Conservation (phyloP, 352 stramenopile species). For the Halophytophthora polymorphica region DNA sequence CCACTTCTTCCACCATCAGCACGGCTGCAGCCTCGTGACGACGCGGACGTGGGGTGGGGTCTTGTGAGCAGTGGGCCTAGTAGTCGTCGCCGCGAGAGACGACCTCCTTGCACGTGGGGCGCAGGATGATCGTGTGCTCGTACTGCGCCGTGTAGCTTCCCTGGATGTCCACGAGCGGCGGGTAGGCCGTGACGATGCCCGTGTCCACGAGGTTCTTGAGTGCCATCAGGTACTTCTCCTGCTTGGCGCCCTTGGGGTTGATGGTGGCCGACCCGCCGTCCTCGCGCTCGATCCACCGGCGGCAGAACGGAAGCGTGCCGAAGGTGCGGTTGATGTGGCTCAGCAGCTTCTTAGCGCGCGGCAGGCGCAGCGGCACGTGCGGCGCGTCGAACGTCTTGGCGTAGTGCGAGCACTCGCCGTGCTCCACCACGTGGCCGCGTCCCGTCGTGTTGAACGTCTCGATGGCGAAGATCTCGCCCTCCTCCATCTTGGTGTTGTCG, state of each 20-base stretch:
- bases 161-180: constrained; percentile 95
- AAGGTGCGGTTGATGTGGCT: constrained; percentile 99
- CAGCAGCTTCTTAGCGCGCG: constrained; percentile 94
- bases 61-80: no score
- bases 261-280: constrained; percentile 94
- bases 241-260: constrained; percentile 93
- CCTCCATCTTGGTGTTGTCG: constrained; percentile 96
- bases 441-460: constrained; percentile 94
- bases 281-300: constrained; percentile 95
- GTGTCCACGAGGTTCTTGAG: constrained; percentile 98
- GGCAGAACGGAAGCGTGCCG: constrained; percentile 98
- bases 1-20: no score
- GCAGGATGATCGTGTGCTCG: constrained; percentile 98
- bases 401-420: constrained; percentile 97
- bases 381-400: constrained; percentile 96
- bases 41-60: no score
- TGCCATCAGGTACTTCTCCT: constrained; percentile 97
- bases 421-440: constrained; percentile 88
- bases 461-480: constrained; percentile 97
- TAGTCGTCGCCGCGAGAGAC: constrained; percentile 98
- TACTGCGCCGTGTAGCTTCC: constrained; percentile 98
- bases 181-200: constrained; percentile 94
- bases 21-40: no score
- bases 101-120: constrained; percentile 97
- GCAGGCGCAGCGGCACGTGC: constrained; percentile 91